Evolutionary conservation across 352 stramenopile species (phyloP), one percentile per base, ranked within the genome.

Genomic region (Lagenidium giganteum): DNA sequence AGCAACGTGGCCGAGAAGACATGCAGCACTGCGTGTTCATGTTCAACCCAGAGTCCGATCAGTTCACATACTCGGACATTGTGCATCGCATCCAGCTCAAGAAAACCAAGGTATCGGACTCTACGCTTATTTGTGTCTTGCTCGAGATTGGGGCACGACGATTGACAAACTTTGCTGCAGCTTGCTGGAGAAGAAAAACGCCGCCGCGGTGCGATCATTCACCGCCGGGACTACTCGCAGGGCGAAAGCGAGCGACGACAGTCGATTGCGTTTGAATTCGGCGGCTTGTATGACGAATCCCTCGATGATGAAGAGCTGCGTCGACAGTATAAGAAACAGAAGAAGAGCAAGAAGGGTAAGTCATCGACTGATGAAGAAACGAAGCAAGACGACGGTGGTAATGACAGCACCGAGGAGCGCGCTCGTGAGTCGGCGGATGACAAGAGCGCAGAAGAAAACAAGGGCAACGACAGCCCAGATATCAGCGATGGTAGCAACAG

Each of bases 21-120:
- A 73, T 76, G 20, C 81, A 89, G 51, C 76, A 93, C 49, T 60
- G 72, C 37, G 67, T 91, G 35, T 89, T 93, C 51, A 75, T 89
- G 46, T 56, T 93, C 17, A 70, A 93, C 46, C 76, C 70, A 0
- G 70, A 87, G 46, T 82, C 81, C 25, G 51, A 83, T 37, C 50
- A 84, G 29, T 86, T 88, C 39, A 91, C 81, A 42, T 93, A 91
- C 63, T 73, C 64, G 40, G 72, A 87, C 44, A 53, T 93, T 35
- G 33, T 78, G 25, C 78, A 87, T 32, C 80, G 80, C 27, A 82
- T 93, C 29, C 71, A 87, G 47, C 64, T 93, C 20, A 82, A 68
- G 43, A 93, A 93, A 60, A 91, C 78, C 32, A 89, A 89, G 62
- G 71, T 75, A 58, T 35, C 30, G 30, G 30, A 21, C 31, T 2